Percentiles rank a stretch among this genome's conserved stretches.
phyloP scores from a whole-genome alignment of 495 filamentous ascomycete genomes.

The Talaromyces thailandensis region DNA sequence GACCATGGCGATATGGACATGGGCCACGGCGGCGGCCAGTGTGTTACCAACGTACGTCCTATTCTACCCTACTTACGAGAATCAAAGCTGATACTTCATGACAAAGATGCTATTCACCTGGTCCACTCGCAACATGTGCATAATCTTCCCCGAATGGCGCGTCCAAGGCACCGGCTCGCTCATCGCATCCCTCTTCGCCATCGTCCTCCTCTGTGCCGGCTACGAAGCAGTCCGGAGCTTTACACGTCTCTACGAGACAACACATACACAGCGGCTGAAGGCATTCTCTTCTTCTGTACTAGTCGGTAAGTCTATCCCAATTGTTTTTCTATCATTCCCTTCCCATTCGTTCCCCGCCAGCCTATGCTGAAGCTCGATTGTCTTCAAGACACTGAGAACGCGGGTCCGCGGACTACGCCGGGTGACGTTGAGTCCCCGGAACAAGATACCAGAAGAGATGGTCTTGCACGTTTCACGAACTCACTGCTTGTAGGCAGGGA shows the following conservation, averaged over 20 bases:
- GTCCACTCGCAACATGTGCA: conserved; percentile 85
- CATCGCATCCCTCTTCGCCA: conserved; percentile 68
- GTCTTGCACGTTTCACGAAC: conserved; percentile 41
- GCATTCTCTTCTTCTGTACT: conserved; percentile 20
- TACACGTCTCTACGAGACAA: conserved; percentile 67
- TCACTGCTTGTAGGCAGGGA: conserved; percentile 62
- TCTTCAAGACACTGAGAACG: conserved; percentile 35
- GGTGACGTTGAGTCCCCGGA: not conserved
- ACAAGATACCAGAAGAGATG: not conserved
- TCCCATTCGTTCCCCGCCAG: conserved; percentile 1
- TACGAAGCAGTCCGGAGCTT: conserved; percentile 81
- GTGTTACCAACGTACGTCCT: conserved; percentile 72
- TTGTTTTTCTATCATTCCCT: not conserved
- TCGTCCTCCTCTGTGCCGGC: conserved; percentile 74
- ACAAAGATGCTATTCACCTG: conserved; percentile 96
- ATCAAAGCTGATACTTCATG: conserved; percentile 1
- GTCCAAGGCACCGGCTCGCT: conserved; percentile 62
- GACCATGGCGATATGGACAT: conserved; percentile 38
- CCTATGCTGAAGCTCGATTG: conserved; percentile 7
- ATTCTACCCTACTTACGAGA: not conserved
- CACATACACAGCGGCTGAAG: conserved; percentile 36
- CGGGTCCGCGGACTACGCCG: conserved; percentile 1
- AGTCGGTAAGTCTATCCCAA: not conserved
- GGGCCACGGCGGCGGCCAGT: conserved; percentile 53
- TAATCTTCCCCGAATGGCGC: conserved; percentile 89